phyloP scores from a whole-genome alignment of 495 filamentous ascomycete genomes.

The Apodospora peruviana region DNA sequence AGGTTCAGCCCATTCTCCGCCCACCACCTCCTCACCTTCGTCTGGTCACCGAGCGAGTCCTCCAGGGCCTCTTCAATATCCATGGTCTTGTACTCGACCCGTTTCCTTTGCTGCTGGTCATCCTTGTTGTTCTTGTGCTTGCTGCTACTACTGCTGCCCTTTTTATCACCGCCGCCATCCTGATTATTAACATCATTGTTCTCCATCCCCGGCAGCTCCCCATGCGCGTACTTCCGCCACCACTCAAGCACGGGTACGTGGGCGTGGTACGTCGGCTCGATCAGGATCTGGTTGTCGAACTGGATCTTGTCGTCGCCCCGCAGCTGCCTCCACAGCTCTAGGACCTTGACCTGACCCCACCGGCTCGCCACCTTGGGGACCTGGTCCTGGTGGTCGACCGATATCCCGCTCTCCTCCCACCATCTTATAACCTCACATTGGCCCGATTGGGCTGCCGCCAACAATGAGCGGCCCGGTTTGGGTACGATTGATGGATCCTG shows the following conservation, averaged over 20 bases:
- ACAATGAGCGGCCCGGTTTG: constrained; percentile 74
- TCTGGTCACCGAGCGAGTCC: constrained; percentile 67
- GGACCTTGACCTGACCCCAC: constrained; percentile 78
- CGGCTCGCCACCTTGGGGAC: constrained; percentile 79
- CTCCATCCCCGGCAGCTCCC: constrained; percentile 38
- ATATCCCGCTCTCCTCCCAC: constrained; percentile 76
- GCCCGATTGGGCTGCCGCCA: constrained; percentile 74
- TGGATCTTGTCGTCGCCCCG: constrained; percentile 75
- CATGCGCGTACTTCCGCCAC: constrained; percentile 74
- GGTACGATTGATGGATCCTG: constrained; percentile 41
- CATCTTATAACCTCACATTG: constrained; percentile 66
- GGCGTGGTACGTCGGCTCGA: constrained; percentile 81
- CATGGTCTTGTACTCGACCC: constrained; percentile 88
- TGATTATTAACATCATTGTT: too few species aligned
- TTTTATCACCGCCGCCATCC: not conserved
- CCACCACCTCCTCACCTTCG: constrained; percentile 79
- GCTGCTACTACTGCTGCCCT: not conserved
- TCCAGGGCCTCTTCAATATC: constrained; percentile 94
- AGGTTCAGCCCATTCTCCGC: constrained; percentile 81
- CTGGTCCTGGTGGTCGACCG: constrained; percentile 65
- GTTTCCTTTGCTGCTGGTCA: constrained; percentile 32
- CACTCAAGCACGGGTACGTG: constrained; percentile 81
- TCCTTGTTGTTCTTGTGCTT: not conserved
- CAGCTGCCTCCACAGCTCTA: constrained; percentile 73
- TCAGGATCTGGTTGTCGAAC: constrained; percentile 83